Evolutionary conservation across 768 basidiomycete species (phyloP).

Genomic region (Suillus tomentosus): DNA sequence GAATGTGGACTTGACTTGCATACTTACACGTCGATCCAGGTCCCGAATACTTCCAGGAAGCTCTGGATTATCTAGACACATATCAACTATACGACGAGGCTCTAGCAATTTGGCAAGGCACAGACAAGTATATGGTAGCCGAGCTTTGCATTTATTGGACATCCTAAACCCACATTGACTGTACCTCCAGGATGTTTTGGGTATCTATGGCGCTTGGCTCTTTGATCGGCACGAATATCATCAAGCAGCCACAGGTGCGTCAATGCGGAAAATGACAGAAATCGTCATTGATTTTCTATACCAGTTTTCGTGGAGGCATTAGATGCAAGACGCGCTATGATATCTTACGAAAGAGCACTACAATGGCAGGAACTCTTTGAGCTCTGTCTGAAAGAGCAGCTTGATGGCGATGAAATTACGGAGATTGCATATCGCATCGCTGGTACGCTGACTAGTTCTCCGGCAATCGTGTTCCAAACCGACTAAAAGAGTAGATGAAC

Average conservation of each 20-base stretch:
- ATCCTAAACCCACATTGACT: conserved; percentile 12
- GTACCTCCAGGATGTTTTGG: conserved; percentile 57
- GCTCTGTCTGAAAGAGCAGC: conserved; percentile 56
- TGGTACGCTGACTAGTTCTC: conserved; percentile 48
- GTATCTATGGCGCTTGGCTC: conserved; percentile 83
- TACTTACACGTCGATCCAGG: conserved; percentile 44
- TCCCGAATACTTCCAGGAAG: conserved; percentile 73
- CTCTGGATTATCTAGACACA: conserved; percentile 73
- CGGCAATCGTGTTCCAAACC: conserved; percentile 10
- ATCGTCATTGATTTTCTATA: conserved; percentile 3
- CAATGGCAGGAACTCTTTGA: conserved; percentile 94
- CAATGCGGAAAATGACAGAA: neutral
- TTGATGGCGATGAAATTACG: conserved; percentile 55
- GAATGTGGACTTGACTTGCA: neutral
- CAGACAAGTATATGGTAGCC: conserved; percentile 62
- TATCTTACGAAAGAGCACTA: conserved; percentile 83
- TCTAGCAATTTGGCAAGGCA: conserved; percentile 70
- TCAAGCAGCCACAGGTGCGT: conserved; percentile 79
- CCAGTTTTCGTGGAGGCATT: conserved; percentile 75
- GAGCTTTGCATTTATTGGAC: neutral
- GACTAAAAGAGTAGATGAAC: conserved; percentile 59
- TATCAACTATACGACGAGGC: conserved; percentile 78
- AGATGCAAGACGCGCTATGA: conserved; percentile 72
- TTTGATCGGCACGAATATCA: conserved; percentile 82
- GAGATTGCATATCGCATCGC: conserved; percentile 77